Evolutionary conservation across 1,284 basidiomycete genomes (phyloP).

Genomic region (Coniferiporia weirii): DNA sequence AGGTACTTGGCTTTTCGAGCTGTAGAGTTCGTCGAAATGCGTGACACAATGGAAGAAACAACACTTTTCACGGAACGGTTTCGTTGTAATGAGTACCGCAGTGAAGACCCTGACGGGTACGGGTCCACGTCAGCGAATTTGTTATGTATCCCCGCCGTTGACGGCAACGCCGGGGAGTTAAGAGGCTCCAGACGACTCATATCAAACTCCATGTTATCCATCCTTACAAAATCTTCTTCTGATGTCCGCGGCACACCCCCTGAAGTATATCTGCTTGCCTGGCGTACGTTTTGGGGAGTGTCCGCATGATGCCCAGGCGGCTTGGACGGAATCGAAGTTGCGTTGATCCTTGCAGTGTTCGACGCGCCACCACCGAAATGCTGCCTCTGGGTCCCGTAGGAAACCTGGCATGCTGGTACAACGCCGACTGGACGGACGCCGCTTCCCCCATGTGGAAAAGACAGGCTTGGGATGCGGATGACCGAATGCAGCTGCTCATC

Average conservation of each 20-base stretch:
- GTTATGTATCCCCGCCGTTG: conserved; percentile 22
- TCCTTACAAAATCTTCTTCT: conserved; percentile 10
- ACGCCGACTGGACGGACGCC: conserved; percentile 12
- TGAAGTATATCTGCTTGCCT: neutral
- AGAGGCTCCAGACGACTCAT: neutral
- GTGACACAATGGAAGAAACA: conserved; percentile 46
- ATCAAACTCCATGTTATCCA: neutral
- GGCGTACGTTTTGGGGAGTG: conserved; percentile 12
- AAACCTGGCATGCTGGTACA: conserved; percentile 11
- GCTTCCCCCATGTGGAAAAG: neutral
- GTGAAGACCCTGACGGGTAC: conserved; percentile 17
- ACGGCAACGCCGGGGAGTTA: conserved; percentile 26
- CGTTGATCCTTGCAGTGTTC: conserved; percentile 8
- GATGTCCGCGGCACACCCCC: conserved; percentile 5
- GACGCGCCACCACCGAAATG: neutral
- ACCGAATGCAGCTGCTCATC: conserved; percentile 13
- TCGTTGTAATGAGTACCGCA: conserved; percentile 40
- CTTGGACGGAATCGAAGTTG: conserved; percentile 9
- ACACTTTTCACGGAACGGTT: conserved; percentile 34
- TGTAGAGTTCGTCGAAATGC: conserved; percentile 30
- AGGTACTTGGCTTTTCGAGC: conserved; percentile 12
- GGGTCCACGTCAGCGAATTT: neutral
- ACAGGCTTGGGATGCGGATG: conserved; percentile 11
- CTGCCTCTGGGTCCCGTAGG: neutral
- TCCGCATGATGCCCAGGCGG: conserved; percentile 17